Percentiles rank a stretch among this genome's conserved stretches.
Evolutionary conservation across 192 early-diverging fungal genomes (phyloP).

Genomic region (Ambispora gerdemannii): DNA sequence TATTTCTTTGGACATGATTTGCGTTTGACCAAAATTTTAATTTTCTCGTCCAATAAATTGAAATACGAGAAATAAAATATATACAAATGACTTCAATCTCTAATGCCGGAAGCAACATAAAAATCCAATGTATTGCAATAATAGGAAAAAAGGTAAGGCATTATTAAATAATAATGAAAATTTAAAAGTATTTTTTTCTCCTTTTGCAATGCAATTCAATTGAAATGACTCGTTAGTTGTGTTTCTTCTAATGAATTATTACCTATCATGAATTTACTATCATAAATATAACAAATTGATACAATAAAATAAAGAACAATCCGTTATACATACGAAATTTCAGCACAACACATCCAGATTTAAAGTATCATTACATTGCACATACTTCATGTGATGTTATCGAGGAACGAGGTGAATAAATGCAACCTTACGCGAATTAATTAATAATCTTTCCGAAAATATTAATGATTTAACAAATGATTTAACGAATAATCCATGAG

Average conservation of each 20-base stretch:
- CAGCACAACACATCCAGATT: slow-evolving; percentile 66
- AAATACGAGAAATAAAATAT: too few relatives aligned
- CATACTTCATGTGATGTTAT: slow-evolving; percentile 89
- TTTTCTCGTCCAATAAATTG: too few relatives aligned
- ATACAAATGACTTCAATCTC: neutral
- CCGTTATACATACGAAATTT: slow-evolving; percentile 83
- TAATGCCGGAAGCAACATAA: slow-evolving; percentile 10
- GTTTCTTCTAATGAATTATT: neutral
- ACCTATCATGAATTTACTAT: neutral
- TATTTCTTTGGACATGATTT: too few relatives aligned
- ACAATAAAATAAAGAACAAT: slow-evolving; percentile 61
- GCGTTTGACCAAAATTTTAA: too few relatives aligned
- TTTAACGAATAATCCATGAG: too few relatives aligned
- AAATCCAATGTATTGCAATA: slow-evolving; percentile 26
- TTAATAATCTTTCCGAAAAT: too few relatives aligned
- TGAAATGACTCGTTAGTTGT: neutral
- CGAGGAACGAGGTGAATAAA: slow-evolving; percentile 70
- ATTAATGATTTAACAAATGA: too few relatives aligned
- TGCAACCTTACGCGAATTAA: too few relatives aligned
- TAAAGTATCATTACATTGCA: slow-evolving; percentile 89
- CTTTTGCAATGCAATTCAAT: neutral
- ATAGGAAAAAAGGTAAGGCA: slow-evolving; percentile 23
- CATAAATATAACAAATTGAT: neutral
- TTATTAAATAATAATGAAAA: too few relatives aligned
- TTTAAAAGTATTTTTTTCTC: neutral